phyloP scores from a whole-genome alignment of 352 stramenopile genomes.

The Stephanocyclus meneghinianus region DNA sequence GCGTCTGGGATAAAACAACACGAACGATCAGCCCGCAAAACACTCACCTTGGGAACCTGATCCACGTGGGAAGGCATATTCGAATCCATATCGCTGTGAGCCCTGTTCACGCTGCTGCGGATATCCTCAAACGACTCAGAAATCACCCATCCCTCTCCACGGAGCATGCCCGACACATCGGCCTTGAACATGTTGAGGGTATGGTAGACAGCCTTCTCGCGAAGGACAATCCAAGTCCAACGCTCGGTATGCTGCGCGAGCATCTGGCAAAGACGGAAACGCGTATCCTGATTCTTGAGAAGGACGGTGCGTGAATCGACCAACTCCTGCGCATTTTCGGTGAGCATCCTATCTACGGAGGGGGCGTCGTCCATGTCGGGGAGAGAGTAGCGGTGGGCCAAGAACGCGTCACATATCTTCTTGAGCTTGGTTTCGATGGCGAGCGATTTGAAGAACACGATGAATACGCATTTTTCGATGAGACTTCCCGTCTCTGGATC shows the following conservation, averaged over 20 bases:
- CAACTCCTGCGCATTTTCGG: constrained; percentile 90
- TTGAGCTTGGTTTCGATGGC: constrained; percentile 97
- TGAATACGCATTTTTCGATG: constrained; percentile 88
- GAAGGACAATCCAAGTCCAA: constrained; percentile 96
- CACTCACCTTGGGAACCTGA: constrained; percentile 85
- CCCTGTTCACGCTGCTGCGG: constrained; percentile 87
- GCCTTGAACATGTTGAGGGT: constrained; percentile 97
- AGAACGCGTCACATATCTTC: constrained; percentile 98
- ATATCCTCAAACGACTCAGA: constrained; percentile 84
- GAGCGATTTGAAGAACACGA: constrained; percentile 96
- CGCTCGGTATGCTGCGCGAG: constrained; percentile 90
- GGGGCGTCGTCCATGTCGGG: constrained; percentile 91
- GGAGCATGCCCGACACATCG: constrained; percentile 95
- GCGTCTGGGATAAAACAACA: too few relatives aligned
- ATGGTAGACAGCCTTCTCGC: constrained; percentile 97
- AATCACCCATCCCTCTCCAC: constrained; percentile 96
- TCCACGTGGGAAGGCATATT: constrained; percentile 92
- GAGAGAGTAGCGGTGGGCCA: constrained; percentile 93
- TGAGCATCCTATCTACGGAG: constrained; percentile 84
- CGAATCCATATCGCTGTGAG: constrained; percentile 91
- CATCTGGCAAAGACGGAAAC: constrained; percentile 90
- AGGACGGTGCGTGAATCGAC: constrained; percentile 95
- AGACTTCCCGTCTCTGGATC: constrained; percentile 88
- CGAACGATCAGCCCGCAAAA: too few relatives aligned
- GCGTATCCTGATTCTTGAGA: constrained; percentile 93